These are phyloP conservation scores for Podospora didyma DNA, from an alignment of 495 filamentous ascomycete genomes.

Conservation along the genomic window DNA sequence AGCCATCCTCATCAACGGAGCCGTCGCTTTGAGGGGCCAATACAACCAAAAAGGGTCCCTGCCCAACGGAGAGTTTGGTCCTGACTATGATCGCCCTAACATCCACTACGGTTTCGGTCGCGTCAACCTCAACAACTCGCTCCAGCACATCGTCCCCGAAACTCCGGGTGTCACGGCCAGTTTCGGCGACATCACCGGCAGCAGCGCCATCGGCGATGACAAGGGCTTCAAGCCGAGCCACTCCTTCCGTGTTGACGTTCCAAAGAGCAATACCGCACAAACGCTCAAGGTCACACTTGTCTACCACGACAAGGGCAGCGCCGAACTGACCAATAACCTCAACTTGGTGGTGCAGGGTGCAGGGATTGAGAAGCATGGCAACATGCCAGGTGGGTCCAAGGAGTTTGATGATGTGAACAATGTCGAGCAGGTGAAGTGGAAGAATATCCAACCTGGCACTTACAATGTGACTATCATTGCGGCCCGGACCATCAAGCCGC, in stretches of 20 bases:
- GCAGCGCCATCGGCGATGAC: neutral
- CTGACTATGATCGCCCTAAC: neutral
- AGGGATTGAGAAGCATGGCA: neutral
- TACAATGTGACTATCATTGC: neutral
- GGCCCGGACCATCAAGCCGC: neutral
- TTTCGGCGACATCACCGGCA: neutral
- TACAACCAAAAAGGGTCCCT: neutral
- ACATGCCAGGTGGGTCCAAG: neutral
- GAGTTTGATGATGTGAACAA: neutral
- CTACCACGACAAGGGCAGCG: neutral
- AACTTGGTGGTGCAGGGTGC: neutral
- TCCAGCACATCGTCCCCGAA: neutral
- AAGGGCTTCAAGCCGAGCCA: neutral
- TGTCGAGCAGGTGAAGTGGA: neutral
- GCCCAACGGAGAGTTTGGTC: neutral
- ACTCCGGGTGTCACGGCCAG: neutral
- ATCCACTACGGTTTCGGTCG: neutral
- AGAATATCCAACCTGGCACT: neutral
- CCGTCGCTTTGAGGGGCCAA: neutral
- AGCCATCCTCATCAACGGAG: slow-evolving; percentile 6
- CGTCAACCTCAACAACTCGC: neutral
- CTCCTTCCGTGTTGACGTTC: neutral
- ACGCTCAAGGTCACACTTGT: neutral
- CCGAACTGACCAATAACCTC: neutral
- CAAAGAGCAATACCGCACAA: neutral